Evolutionary conservation across 805 yeast genomes (phyloP).

Genomic region (Candida sphagnicola): DNA sequence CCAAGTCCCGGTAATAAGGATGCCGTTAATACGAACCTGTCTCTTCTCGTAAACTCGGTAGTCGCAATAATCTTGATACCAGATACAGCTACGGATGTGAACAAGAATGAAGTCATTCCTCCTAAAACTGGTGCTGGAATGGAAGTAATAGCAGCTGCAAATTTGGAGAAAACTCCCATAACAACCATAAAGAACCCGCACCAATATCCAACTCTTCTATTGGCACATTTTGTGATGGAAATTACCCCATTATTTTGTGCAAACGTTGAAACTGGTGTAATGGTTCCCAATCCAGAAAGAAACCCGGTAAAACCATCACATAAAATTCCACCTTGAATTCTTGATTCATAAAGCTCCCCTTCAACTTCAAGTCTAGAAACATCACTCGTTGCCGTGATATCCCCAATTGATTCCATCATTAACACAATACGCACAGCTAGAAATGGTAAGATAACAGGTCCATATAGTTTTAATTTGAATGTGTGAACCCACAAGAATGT

Average conservation of each 20-base stretch:
- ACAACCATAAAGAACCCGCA: conserved; percentile 73
- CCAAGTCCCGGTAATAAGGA: conserved; percentile 65
- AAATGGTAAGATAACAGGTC: conserved; percentile 82
- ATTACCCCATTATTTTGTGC: conserved; percentile 97
- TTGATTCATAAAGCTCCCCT: conserved; percentile 74
- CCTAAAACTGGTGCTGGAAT: conserved; percentile 53
- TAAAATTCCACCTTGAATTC: conserved; percentile 89
- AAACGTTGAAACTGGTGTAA: conserved; percentile 86
- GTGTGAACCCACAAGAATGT: conserved; percentile 89
- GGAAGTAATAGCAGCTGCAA: conserved; percentile 83
- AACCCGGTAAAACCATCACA: conserved; percentile 85
- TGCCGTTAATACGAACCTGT: conserved; percentile 67
- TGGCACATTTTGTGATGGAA: conserved; percentile 87
- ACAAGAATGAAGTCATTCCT: conserved; percentile 80
- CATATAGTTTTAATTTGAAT: conserved; percentile 71
- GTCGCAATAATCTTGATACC: conserved; percentile 64
- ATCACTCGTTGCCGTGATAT: conserved; percentile 90
- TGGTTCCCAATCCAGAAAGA: conserved; percentile 73
- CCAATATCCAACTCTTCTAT: conserved; percentile 76
- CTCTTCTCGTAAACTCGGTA: conserved; percentile 65
- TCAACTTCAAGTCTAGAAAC: conserved; percentile 83
- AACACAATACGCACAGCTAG: conserved; percentile 76
- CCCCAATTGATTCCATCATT: conserved; percentile 94
- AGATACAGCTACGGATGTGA: conserved; percentile 72
- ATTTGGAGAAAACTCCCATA: conserved; percentile 86